These are phyloP conservation scores for Fusarium tuaranense DNA, from an alignment of 2,329 filamentous ascomycete genomes.

Conservation along the genomic window DNA sequence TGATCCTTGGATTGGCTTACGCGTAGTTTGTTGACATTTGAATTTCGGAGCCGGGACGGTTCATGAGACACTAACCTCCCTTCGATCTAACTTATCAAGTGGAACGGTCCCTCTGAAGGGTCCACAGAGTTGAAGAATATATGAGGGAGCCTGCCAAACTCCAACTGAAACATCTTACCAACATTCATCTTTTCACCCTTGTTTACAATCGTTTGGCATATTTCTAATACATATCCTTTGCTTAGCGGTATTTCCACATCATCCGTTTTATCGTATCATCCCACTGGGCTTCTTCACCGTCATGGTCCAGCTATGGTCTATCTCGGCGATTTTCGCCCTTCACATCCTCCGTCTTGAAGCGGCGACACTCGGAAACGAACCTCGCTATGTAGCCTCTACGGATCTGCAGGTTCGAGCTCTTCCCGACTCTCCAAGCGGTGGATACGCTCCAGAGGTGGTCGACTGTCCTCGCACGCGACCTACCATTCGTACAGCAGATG, in stretches of 20 bases:
- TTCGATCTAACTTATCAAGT: not conserved
- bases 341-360: not conserved
- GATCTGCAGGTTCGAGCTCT: slow-evolving; percentile 2
- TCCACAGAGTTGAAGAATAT: not conserved
- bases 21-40: not conserved
- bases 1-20: not conserved
- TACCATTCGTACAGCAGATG: slow-evolving; percentile 70
- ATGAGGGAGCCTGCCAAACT: not conserved
- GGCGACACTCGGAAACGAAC: not conserved
- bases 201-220: not conserved
- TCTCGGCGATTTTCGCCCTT: not conserved
- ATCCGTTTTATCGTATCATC: not conserved
- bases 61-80: not conserved
- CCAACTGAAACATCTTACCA: not conserved
- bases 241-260: not conserved
- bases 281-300: not conserved
- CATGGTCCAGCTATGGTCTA: not conserved
- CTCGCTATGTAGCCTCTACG: not conserved
- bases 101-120: not conserved
- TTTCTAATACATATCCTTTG: not conserved
- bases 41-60: not conserved
- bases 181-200: not conserved
- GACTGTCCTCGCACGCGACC: slow-evolving; percentile 76
- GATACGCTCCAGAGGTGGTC: slow-evolving; percentile 76
- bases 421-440: slow-evolving; percentile 43